Percentiles rank a stretch among this genome's conserved stretches.
Evolutionary conservation across 2,329 filamentous ascomycete species (phyloP).

Genomic region (Fusarium nelsonii): DNA sequence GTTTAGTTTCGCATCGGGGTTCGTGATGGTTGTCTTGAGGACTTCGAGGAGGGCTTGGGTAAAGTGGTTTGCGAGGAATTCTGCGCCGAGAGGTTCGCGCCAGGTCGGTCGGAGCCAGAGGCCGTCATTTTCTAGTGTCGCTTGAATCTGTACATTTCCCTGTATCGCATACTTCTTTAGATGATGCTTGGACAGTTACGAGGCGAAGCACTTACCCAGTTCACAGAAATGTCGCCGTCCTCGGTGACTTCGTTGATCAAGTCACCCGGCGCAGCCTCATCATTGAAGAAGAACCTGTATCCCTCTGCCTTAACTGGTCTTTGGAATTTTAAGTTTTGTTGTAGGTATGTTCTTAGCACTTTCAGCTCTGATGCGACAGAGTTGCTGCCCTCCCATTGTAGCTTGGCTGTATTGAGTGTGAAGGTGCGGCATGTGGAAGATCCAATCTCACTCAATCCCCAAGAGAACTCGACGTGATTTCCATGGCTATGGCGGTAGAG

Average conservation of each 20-base stretch:
- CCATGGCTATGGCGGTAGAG: constrained; percentile 44
- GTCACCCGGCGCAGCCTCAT: constrained; percentile 36
- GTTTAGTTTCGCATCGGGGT: constrained; percentile 16
- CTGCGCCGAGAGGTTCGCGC: constrained; percentile 44
- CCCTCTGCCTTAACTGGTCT: constrained; percentile 5
- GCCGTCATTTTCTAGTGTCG: constrained; percentile 28
- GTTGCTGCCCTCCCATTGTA: constrained; percentile 37
- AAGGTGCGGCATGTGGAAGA: constrained; percentile 31
- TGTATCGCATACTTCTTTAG: constrained; percentile 21
- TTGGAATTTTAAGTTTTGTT: constrained; percentile 28
- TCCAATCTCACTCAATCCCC: constrained; percentile 37
- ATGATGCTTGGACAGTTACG: neutral
- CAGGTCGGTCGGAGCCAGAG: constrained; percentile 42
- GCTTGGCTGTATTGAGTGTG: constrained; percentile 40
- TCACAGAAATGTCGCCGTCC: constrained; percentile 29
- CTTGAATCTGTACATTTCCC: constrained; percentile 45
- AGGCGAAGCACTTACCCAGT: constrained; percentile 35
- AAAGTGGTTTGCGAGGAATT: constrained; percentile 45
- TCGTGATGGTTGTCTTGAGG: constrained; percentile 41
- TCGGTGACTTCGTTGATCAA: constrained; percentile 21
- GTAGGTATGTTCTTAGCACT: constrained; percentile 31
- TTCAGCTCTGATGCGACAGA: constrained; percentile 37
- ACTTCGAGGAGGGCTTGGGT: constrained; percentile 40
- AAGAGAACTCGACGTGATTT: constrained; percentile 42
- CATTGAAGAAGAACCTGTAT: constrained; percentile 41